phyloP scores from a whole-genome alignment of 2,329 filamentous ascomycete species.

The Pseudogymnoascus pannorum region DNA sequence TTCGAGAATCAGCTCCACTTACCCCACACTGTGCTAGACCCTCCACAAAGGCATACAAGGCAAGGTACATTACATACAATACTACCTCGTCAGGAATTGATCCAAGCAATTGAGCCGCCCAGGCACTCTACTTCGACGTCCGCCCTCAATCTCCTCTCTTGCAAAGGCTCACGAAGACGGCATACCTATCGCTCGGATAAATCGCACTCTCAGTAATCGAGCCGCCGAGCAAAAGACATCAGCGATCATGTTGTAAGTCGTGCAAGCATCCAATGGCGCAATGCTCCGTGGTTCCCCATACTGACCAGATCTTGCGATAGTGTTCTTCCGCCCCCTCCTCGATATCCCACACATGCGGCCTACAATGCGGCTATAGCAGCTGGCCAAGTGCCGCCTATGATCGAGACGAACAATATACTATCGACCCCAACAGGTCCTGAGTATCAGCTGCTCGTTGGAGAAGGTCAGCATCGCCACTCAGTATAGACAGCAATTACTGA shows the following conservation, averaged over 20 bases:
- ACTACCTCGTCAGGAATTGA: slow-evolving; percentile 5
- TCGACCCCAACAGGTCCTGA: slow-evolving; percentile 73
- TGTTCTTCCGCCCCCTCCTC: slow-evolving; percentile 75
- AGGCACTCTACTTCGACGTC: slow-evolving; percentile 1
- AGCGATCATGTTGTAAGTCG: slow-evolving; percentile 8
- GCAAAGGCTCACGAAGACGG: not conserved
- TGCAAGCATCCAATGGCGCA: not conserved
- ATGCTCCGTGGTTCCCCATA: not conserved
- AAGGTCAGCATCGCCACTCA: slow-evolving; percentile 52
- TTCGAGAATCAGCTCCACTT: slow-evolving; percentile 4
- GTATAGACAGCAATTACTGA: not conserved
- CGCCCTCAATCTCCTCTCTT: not conserved
- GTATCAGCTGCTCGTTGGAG: slow-evolving; percentile 85
- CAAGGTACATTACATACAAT: not conserved
- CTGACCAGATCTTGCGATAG: slow-evolving; percentile 34
- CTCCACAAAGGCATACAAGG: slow-evolving; percentile 1
- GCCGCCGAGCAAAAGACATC: not conserved
- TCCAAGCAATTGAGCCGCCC: slow-evolving; percentile 6
- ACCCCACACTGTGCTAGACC: slow-evolving; percentile 7
- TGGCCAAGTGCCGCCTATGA: slow-evolving; percentile 63
- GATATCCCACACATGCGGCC: slow-evolving; percentile 68
- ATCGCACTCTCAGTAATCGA: not conserved
- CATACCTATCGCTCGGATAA: not conserved
- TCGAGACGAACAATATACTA: slow-evolving; percentile 91
- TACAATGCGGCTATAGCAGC: slow-evolving; percentile 66